These are phyloP conservation scores for Trichophyton schoenleinii DNA, from an alignment of 2,329 filamentous ascomycete genomes.

Conservation along the genomic window DNA sequence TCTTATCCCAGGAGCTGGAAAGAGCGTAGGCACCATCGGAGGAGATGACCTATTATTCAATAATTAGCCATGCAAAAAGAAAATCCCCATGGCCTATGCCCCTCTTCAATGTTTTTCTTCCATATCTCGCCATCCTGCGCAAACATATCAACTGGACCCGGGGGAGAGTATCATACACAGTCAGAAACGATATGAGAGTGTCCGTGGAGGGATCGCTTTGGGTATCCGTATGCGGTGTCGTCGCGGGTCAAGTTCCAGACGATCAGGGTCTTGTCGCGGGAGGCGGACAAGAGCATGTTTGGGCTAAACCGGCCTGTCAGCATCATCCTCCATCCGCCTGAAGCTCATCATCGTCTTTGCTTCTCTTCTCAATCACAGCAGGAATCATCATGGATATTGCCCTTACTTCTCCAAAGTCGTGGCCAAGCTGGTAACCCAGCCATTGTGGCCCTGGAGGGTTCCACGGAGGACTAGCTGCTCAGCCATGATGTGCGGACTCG, in stretches of 20 bases:
- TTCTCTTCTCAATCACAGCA: slow-evolving; percentile 3
- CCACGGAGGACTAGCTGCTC: slow-evolving; percentile 93
- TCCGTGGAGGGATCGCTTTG: slow-evolving; percentile 95
- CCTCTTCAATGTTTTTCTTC: background rate
- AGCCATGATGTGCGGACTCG: slow-evolving; percentile 50
- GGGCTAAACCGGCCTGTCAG: slow-evolving; percentile 49
- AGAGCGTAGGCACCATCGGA: slow-evolving; percentile 98
- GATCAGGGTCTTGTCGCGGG: slow-evolving; percentile 97
- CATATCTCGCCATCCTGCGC: slow-evolving; percentile 7
- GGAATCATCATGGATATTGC: slow-evolving; percentile 8
- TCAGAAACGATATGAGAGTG: slow-evolving; percentile 99
- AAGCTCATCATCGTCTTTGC: background rate
- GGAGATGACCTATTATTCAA: slow-evolving; percentile 68
- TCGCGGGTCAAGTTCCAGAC: slow-evolving; percentile 99
- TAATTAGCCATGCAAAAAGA: slow-evolving; percentile 11
- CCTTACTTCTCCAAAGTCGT: slow-evolving; percentile 97
- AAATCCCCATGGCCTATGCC: background rate
- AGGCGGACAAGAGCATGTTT: slow-evolving; percentile 98
- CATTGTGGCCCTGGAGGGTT: slow-evolving; percentile 97
- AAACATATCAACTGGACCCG: slow-evolving; percentile 9
- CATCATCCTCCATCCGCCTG: slow-evolving; percentile 15
- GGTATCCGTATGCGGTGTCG: slow-evolving; percentile 95
- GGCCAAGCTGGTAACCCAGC: slow-evolving; percentile 97
- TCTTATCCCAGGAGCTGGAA: slow-evolving; percentile 99
- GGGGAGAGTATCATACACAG: slow-evolving; percentile 61